Evolutionary conservation across 257 asterid species (phyloP).

Genomic region (Nicotiana paniculata): DNA sequence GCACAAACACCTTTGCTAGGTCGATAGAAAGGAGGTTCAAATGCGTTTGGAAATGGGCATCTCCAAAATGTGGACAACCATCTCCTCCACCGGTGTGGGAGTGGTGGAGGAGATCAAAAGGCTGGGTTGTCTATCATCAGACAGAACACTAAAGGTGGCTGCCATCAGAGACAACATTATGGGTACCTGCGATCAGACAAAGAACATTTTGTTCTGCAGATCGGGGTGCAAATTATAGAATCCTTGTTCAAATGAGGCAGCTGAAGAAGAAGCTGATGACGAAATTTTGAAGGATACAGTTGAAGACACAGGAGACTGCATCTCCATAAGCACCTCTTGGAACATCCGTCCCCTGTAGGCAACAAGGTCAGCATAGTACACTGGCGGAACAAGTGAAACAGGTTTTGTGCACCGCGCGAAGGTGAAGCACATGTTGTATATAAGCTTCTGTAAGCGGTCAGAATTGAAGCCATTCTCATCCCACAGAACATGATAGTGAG

Average conservation of each 20-base stretch:
- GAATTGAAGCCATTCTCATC: slow-evolving; percentile 53
- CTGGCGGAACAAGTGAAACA: slow-evolving; percentile 73
- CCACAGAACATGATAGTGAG: slow-evolving; percentile 54
- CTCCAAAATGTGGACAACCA: not conserved
- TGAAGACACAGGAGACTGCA: slow-evolving; percentile 1
- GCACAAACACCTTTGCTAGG: slow-evolving; percentile 53
- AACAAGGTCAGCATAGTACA: slow-evolving; percentile 68
- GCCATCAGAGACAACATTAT: too few relatives aligned
- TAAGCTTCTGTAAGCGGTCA: slow-evolving; percentile 48
- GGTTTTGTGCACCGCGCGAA: slow-evolving; percentile 69
- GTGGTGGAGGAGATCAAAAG: not conserved
- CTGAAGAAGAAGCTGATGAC: slow-evolving; percentile 7
- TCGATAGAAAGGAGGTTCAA: slow-evolving; percentile 30
- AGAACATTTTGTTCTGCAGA: slow-evolving; percentile 46
- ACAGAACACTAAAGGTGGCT: too few relatives aligned
- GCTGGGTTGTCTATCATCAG: not conserved
- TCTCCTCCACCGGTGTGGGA: not conserved
- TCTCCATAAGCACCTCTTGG: slow-evolving; percentile 44
- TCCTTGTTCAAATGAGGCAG: slow-evolving; percentile 27
- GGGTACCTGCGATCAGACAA: slow-evolving; percentile 25
- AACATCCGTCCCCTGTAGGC: slow-evolving; percentile 70
- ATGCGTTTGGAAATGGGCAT: slow-evolving; percentile 16
- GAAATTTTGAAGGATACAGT: not conserved
- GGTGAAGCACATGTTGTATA: slow-evolving; percentile 64
- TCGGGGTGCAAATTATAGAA: slow-evolving; percentile 37